Evolutionary conservation across 345 rosid genomes (phyloP).

Genomic region (Gossypium mustelinum): DNA sequence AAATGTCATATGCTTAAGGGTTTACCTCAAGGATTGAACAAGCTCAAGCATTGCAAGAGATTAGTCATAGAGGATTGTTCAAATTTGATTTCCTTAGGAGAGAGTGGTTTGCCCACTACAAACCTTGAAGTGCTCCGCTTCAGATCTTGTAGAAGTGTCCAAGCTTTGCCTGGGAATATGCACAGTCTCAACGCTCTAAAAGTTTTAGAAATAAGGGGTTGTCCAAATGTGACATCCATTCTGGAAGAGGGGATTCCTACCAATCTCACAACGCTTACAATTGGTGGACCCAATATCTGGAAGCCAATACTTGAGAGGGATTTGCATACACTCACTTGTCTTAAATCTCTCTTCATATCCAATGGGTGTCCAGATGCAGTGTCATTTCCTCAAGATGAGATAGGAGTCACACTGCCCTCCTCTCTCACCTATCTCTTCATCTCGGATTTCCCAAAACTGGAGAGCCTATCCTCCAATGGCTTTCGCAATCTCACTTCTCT

Average conservation of each 20-base stretch:
- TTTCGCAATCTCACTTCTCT: too few relatives aligned
- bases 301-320: too few relatives aligned
- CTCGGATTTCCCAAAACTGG: too few relatives aligned
- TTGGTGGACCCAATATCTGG: too few relatives aligned
- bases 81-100: background rate
- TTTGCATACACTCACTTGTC: too few relatives aligned
- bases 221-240: background rate
- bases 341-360: too few relatives aligned
- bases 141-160: background rate
- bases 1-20: accelerated
- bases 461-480: too few relatives aligned
- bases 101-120: background rate
- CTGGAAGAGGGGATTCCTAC: background rate
- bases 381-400: too few relatives aligned
- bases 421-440: too few relatives aligned
- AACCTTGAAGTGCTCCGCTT: background rate
- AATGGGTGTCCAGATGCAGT: too few relatives aligned
- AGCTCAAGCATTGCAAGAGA: accelerated
- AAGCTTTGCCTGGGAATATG: background rate
- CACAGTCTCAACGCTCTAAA: background rate
- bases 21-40: background rate
- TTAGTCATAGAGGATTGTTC: accelerated
- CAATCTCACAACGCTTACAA: background rate
- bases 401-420: too few relatives aligned
- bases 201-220: accelerated